A percentile compares a stretch with the other conserved stretches of the same genome.
These are phyloP conservation scores for Spergularia bocconei DNA, from an alignment of 148 eudicot genomes.

Conservation along the genomic window DNA sequence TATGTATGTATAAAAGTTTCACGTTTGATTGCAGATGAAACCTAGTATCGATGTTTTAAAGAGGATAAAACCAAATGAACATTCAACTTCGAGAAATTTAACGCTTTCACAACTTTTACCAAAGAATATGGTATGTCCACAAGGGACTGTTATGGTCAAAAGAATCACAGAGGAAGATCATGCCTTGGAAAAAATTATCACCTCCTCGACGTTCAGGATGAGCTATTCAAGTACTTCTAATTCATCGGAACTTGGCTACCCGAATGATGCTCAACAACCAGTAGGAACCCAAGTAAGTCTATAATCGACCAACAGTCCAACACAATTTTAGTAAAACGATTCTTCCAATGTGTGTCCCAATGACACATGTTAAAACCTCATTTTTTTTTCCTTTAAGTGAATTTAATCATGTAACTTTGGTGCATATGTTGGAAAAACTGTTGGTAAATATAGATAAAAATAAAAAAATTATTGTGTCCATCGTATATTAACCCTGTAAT, in stretches of 20 bases:
- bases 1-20: background rate
- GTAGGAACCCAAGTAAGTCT: background rate
- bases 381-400: no score
- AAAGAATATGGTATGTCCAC: constrained; percentile 18
- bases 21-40: constrained; percentile 12
- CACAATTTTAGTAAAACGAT: background rate
- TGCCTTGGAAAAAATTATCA: background rate
- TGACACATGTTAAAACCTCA: no score
- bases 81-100: background rate
- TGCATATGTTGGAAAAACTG: no score
- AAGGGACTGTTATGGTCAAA: constrained; percentile 20
- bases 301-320: background rate
- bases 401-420: no score
- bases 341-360: no score
- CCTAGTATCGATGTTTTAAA: constrained; percentile 10
- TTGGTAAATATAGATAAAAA: no score
- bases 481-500: no score
- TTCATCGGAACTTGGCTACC: background rate
- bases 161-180: constrained; percentile 23
- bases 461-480: no score
- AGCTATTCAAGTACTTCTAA: background rate
- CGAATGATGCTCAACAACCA: background rate
- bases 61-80: background rate
- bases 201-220: background rate
- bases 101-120: constrained; percentile 3